Conservation (phyloP, 257 asterid genomes). For the Solanum sparsipilum region DNA sequence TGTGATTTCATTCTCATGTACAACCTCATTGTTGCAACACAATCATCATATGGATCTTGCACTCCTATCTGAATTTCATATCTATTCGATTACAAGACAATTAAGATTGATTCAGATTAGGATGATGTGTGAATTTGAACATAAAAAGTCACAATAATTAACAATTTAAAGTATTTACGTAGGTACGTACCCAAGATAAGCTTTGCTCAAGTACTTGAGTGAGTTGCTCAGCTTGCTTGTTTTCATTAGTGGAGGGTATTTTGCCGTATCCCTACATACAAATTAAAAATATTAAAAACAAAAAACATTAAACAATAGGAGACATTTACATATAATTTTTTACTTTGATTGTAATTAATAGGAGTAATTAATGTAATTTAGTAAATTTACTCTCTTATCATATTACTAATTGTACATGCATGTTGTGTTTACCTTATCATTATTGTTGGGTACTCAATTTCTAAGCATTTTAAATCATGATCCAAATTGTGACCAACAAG, state of each 20-base stretch:
- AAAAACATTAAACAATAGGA: not conserved
- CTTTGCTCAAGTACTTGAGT: conserved; percentile 54
- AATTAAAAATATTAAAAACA: not conserved
- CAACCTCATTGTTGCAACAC: conserved; percentile 70
- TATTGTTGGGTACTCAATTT: conserved; percentile 54
- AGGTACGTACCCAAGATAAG: conserved; percentile 53
- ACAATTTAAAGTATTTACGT: no score
- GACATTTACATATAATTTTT: not conserved
- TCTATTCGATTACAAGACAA: conserved; percentile 9
- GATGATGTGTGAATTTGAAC: not conserved
- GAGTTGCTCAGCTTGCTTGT: conserved; percentile 96
- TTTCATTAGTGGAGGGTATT: conserved; percentile 79
- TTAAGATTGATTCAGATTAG: not conserved
- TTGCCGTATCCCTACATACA: conserved; percentile 63
- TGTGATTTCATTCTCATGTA: conserved; percentile 75
- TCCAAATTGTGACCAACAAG: conserved; percentile 84
- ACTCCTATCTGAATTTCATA: conserved; percentile 69
- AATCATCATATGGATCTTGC: conserved; percentile 87
- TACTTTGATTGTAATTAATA: not conserved
- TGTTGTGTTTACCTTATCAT: conserved; percentile 44
- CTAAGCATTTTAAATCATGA: conserved; percentile 74
- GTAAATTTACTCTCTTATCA: no score
- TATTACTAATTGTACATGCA: not conserved
- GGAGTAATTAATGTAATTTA: not conserved
- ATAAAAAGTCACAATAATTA: not conserved